Percentiles rank a stretch among this genome's conserved stretches.
Conservation (phyloP, 1,284 basidiomycete species). For the Tremellales sp. region DNA sequence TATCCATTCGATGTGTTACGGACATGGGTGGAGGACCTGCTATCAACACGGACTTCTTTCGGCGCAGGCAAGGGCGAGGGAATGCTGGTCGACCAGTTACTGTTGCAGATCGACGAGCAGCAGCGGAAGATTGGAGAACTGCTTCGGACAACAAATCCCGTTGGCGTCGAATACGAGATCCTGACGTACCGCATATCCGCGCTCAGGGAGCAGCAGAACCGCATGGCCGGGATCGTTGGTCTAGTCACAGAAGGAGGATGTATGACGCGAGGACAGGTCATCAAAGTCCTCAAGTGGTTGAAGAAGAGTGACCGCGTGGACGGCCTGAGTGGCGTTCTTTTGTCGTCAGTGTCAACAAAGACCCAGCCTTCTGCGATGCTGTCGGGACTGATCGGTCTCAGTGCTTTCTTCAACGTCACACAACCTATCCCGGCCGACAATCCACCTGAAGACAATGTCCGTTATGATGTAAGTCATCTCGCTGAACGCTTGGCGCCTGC, state of each 20-base stretch:
- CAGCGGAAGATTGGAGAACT: constrained; percentile 24
- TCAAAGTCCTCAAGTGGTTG: constrained; percentile 42
- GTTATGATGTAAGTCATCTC: constrained; percentile 21
- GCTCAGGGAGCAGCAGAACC: constrained; percentile 33
- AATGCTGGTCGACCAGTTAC: constrained; percentile 34
- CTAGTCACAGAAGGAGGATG: constrained; percentile 27
- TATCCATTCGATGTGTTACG: constrained; percentile 26
- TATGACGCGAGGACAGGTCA: constrained; percentile 38
- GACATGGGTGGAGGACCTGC: constrained; percentile 30
- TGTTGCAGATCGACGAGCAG: constrained; percentile 32
- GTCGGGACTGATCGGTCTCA: constrained; percentile 3
- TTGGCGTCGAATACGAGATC: constrained; percentile 31
- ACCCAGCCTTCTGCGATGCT: neutral
- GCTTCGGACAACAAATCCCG: constrained; percentile 14
- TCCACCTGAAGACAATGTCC: constrained; percentile 14
- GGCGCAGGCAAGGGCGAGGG: constrained; percentile 28
- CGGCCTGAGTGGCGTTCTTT: constrained; percentile 25
- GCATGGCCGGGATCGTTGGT: constrained; percentile 30
- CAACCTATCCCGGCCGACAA: constrained; percentile 24
- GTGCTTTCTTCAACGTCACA: constrained; percentile 28
- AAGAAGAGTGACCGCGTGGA: constrained; percentile 35
- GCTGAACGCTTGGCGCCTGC: neutral
- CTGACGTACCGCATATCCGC: constrained; percentile 30
- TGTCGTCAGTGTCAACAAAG: constrained; percentile 22
- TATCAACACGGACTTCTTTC: constrained; percentile 16